Percentiles rank a stretch among this genome's conserved stretches.
These are phyloP conservation scores for Brettanomyces nanus DNA, from an alignment of 805 yeast species.

Conservation along the genomic window DNA sequence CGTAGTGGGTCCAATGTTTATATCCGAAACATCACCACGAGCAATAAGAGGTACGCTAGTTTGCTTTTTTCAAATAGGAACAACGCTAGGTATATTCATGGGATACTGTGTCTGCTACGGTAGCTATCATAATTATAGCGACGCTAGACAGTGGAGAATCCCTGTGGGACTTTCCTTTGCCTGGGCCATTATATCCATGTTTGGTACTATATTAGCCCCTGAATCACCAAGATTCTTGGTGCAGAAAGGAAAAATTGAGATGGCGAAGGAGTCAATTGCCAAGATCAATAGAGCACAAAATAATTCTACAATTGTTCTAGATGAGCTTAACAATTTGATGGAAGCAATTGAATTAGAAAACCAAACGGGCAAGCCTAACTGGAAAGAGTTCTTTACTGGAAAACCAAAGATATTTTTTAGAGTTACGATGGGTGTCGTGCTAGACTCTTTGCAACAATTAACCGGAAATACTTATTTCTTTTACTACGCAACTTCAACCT, in stretches of 20 bases:
- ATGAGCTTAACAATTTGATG: slow-evolving; percentile 45
- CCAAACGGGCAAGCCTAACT: slow-evolving; percentile 55
- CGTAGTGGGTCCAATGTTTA: slow-evolving; percentile 48
- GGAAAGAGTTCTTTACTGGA: slow-evolving; percentile 58
- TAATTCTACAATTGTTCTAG: slow-evolving; percentile 47
- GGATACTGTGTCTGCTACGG: slow-evolving; percentile 65
- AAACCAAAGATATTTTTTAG: slow-evolving; percentile 53
- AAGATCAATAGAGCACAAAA: slow-evolving; percentile 45
- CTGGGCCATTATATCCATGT: slow-evolving; percentile 43
- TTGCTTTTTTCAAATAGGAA: slow-evolving; percentile 60
- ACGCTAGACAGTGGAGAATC: slow-evolving; percentile 58
- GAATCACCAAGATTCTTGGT: slow-evolving; percentile 63
- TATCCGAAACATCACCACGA: slow-evolving; percentile 65
- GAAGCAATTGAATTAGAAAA: slow-evolving; percentile 57
- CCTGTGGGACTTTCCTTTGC: slow-evolving; percentile 45
- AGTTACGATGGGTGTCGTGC: slow-evolving; percentile 46
- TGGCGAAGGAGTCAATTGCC: slow-evolving; percentile 48
- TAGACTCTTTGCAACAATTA: slow-evolving; percentile 45
- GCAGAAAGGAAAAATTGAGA: slow-evolving; percentile 39
- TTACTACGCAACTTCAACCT: slow-evolving; percentile 54
- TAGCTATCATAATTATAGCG: slow-evolving; percentile 40
- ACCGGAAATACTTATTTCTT: slow-evolving; percentile 62
- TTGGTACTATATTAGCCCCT: slow-evolving; percentile 52
- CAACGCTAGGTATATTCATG: slow-evolving; percentile 62
- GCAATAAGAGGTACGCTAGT: slow-evolving; percentile 65